Evolutionary conservation across 2,329 filamentous ascomycete genomes (phyloP).

Genomic region (Colletotrichum neosansevieriae): DNA sequence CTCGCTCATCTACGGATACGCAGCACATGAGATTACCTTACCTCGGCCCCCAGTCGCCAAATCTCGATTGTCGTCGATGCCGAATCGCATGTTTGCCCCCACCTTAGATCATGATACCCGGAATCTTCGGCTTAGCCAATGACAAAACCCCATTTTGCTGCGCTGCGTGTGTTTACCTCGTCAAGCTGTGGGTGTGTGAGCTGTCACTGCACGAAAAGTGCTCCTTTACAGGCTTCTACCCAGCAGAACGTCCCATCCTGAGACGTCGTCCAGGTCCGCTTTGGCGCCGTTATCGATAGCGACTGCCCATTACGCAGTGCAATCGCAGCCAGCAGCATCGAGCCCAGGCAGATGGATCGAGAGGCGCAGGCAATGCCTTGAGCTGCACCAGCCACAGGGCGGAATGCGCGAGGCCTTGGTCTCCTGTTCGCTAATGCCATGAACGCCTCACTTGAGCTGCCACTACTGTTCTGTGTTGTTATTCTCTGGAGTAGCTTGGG

Average conservation of each 20-base stretch:
- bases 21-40: background rate
- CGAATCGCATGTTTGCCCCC: slow-evolving; percentile 10
- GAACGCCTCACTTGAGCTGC: slow-evolving; percentile 29
- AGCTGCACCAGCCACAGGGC: slow-evolving; percentile 34
- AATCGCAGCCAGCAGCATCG: slow-evolving; percentile 21
- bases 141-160: slow-evolving; percentile 11
- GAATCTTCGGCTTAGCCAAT: slow-evolving; percentile 17
- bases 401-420: slow-evolving; percentile 18
- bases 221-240: slow-evolving; percentile 25
- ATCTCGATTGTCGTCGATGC: slow-evolving; percentile 31
- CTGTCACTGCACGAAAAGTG: slow-evolving; percentile 22
- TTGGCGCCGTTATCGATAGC: slow-evolving; percentile 33
- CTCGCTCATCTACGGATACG: background rate
- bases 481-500: background rate
- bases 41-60: background rate
- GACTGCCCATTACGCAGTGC: background rate
- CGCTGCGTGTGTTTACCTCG: slow-evolving; percentile 12
- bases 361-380: slow-evolving; percentile 19
- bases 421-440: slow-evolving; percentile 29
- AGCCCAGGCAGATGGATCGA: slow-evolving; percentile 28
- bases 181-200: slow-evolving; percentile 18
- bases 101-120: slow-evolving; percentile 7
- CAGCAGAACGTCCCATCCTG: slow-evolving; percentile 28
- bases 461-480: too few relatives aligned
- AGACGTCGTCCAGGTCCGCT: slow-evolving; percentile 28